Conservation (phyloP, 2,329 filamentous ascomycete genomes). For the Xenoacremonium recifei region DNA sequence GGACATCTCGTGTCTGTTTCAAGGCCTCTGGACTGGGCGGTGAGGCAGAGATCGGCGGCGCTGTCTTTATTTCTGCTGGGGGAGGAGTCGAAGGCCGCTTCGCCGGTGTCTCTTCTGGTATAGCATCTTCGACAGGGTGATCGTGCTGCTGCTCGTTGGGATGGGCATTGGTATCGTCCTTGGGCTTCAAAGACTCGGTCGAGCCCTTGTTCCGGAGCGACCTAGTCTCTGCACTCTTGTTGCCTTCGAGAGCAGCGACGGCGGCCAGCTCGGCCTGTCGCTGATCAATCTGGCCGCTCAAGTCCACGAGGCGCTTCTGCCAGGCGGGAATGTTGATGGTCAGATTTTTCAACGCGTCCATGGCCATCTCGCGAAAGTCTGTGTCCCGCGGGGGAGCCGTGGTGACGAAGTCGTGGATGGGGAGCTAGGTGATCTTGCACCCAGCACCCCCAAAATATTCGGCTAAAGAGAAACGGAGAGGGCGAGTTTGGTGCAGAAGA, state of each 20-base stretch:
- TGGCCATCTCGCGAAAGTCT: slow-evolving; percentile 38
- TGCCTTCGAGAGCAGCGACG: slow-evolving; percentile 32
- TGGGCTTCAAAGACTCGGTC: slow-evolving; percentile 51
- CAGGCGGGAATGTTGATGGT: slow-evolving; percentile 58
- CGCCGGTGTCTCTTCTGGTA: slow-evolving; percentile 17
- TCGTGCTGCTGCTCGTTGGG: slow-evolving; percentile 17
- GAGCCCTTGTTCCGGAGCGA: slow-evolving; percentile 52
- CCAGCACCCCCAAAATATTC: slow-evolving; percentile 31
- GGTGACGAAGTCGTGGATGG: slow-evolving; percentile 21
- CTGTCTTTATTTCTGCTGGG: slow-evolving; percentile 27
- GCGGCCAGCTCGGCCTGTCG: slow-evolving; percentile 61
- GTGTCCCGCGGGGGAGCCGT: slow-evolving; percentile 28
- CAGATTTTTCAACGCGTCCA: slow-evolving; percentile 57
- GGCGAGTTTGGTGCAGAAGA: no score
- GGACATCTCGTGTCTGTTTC: slow-evolving; percentile 44
- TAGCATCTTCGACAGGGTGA: slow-evolving; percentile 9
- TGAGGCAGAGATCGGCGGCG: slow-evolving; percentile 4
- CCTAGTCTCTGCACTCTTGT: slow-evolving; percentile 30
- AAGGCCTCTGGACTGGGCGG: slow-evolving; percentile 20
- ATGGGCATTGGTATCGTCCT: slow-evolving; percentile 39
- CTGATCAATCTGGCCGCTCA: slow-evolving; percentile 59
- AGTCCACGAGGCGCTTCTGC: slow-evolving; percentile 57
- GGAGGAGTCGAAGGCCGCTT: slow-evolving; percentile 13
- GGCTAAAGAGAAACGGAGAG: no score
- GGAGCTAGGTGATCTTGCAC: slow-evolving; percentile 30